phyloP scores from a whole-genome alignment of 805 yeast genomes.

The Pachysolen tannophilus region DNA sequence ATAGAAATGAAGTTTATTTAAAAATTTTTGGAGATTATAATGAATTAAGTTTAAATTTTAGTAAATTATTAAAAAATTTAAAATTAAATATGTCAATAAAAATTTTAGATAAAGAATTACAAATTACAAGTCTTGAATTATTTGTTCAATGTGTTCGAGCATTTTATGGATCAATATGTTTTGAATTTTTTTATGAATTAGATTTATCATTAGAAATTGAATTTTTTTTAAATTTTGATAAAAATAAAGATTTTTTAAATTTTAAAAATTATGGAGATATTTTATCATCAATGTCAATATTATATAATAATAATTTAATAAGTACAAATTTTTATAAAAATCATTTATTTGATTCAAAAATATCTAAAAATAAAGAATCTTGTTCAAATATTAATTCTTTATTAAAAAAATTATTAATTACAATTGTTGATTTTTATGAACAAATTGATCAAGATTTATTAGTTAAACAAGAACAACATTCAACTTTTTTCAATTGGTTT shows the following conservation, averaged over 20 bases:
- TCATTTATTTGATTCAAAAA: not conserved
- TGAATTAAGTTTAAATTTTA: slow-evolving; percentile 3
- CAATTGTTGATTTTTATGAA: slow-evolving; percentile 3
- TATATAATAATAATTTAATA: slow-evolving; percentile 5
- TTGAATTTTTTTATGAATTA: slow-evolving; percentile 7
- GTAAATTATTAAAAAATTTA: not conserved
- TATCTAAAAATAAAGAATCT: slow-evolving; percentile 1
- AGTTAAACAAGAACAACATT: slow-evolving; percentile 4
- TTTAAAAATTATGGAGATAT: slow-evolving; percentile 6
- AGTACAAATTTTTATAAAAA: slow-evolving; percentile 4
- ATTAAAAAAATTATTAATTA: slow-evolving; percentile 5
- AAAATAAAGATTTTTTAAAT: no score
- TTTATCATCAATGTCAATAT: slow-evolving; percentile 4
- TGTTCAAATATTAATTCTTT: slow-evolving; percentile 7
- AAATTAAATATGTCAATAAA: slow-evolving; percentile 1
- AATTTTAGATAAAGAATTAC: not conserved
- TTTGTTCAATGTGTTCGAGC: slow-evolving; percentile 1
- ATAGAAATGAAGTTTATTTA: slow-evolving; percentile 5
- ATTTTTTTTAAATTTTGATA: no score
- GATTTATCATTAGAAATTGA: not conserved
- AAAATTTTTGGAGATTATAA: slow-evolving; percentile 5
- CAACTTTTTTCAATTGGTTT: slow-evolving; percentile 26
- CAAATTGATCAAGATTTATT: slow-evolving; percentile 7
- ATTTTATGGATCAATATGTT: slow-evolving; percentile 5
- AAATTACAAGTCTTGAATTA: slow-evolving; percentile 2